Percentiles rank a stretch among this genome's conserved stretches.
Evolutionary conservation across 2,329 filamentous ascomycete species (phyloP).

Genomic region (Botrytis tulipae): DNA sequence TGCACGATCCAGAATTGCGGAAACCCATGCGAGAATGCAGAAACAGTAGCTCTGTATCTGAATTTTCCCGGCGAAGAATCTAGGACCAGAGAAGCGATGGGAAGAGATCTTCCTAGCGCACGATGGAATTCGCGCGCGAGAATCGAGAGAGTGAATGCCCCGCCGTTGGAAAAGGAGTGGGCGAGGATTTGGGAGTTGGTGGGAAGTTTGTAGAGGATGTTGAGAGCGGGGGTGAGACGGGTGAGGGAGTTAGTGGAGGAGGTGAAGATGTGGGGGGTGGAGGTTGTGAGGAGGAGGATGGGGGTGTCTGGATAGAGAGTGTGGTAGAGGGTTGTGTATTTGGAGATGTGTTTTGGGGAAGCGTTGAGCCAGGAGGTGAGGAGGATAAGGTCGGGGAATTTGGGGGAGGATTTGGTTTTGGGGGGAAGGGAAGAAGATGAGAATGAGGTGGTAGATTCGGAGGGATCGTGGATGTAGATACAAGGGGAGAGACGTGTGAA

Average conservation of each 20-base stretch:
- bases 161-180: constrained; percentile 51
- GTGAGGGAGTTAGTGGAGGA: background rate
- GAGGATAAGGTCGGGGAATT: constrained; percentile 43
- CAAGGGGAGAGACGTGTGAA: background rate
- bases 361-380: constrained; percentile 51
- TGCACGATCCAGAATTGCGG: background rate
- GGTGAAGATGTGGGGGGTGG: constrained; percentile 38
- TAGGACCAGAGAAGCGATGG: background rate
- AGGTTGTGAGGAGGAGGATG: constrained; percentile 51
- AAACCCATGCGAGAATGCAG: background rate
- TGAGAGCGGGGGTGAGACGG: background rate
- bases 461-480: constrained; percentile 38
- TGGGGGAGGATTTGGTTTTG: background rate
- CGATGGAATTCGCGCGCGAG: background rate
- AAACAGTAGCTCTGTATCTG: background rate
- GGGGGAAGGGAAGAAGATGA: background rate
- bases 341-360: constrained; percentile 43
- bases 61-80: background rate
- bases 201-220: background rate
- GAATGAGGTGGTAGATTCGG: constrained; percentile 41
- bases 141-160: background rate
- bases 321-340: constrained; percentile 48
- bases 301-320: constrained; percentile 43
- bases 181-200: constrained; percentile 37
- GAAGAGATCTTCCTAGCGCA: background rate